Conservation (phyloP, 305 asterid species). For the Solanum aculeatissimum region DNA sequence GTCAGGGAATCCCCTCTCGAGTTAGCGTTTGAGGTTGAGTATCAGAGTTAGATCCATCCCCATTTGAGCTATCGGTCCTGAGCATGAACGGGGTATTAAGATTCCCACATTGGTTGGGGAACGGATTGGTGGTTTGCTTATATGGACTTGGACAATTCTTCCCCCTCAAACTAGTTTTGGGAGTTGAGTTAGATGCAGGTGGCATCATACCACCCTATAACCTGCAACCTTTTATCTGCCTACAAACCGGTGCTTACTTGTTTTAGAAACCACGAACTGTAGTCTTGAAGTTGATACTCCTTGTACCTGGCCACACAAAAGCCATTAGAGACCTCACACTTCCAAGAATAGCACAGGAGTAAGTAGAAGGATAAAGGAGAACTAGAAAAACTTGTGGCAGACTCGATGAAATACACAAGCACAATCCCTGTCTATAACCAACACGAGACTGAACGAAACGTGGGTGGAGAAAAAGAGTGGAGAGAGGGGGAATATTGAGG, state of each 20-base stretch:
- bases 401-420: neutral
- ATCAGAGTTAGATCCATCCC: no score
- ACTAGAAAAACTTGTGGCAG: neutral
- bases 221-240: neutral
- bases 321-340: neutral
- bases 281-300: constrained; percentile 93
- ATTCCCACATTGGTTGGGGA: no score
- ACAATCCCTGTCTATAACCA: neutral
- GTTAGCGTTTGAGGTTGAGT: no score
- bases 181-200: no score
- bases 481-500: neutral
- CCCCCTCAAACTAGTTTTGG: no score
- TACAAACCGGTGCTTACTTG: constrained; percentile 26
- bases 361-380: neutral
- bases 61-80: no score
- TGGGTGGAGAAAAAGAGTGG: neutral
- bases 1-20: no score
- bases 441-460: neutral
- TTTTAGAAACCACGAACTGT: constrained; percentile 87
- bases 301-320: constrained; percentile 47
- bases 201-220: neutral
- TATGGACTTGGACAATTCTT: no score
- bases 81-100: no score
- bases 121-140: no score
- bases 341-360: neutral